Base-by-base conservation (phyloP, 768 basidiomycete genomes). In the Hypholoma fasciculare region DNA sequence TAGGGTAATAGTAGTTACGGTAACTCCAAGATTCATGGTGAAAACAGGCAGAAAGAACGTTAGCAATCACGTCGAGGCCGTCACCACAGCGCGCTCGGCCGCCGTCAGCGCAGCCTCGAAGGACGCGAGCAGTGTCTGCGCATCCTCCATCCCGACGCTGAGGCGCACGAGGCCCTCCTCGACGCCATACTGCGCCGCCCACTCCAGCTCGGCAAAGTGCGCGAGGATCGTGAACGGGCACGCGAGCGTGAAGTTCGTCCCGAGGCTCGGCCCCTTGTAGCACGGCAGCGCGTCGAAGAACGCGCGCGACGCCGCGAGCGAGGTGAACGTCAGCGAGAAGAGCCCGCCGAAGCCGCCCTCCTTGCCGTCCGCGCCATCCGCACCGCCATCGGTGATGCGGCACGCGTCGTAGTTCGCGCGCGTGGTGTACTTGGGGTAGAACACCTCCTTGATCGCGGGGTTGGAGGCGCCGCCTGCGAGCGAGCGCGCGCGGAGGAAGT, bases 241-340 rank as follows among this genome's bases (percentile, higher is more conserved):
- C 34, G 94, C 94, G 30, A 98, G 81, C 2, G 96, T 98, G 71
- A 98, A 98, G 79, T 94, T 97, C 19, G 96, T 98, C 2, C 96
- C 96, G 8, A 93, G 80, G 67, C 87, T 88, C 0, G 96, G 96
- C 2, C 96, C 96, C 70, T 98, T 99, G 63, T 83, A 82, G 71
- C 88, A 94, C 7, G 82, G 79, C 39, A 99, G 77, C 0, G 84
- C 75, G 71, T 99, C 93, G 66, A 89, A 96, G 76, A 97, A 97
- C 13, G 88, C 89, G 55, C 76, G 72, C 2, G 91, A 88, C 0
- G 90, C 90, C 1, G 76, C 76, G 11, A 72, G 59, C 6, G 88
- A 83, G 9, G 83, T 88, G 76, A 99, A 98, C 0, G 88, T 89
- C 51, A 96, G 72, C 1, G 92, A 90, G 76, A 97, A 96, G 13